Evolutionary conservation across 2,329 filamentous ascomycete species (phyloP), one percentile per base, ranked within the genome.

Genomic region (Xylariaceae sp.): DNA sequence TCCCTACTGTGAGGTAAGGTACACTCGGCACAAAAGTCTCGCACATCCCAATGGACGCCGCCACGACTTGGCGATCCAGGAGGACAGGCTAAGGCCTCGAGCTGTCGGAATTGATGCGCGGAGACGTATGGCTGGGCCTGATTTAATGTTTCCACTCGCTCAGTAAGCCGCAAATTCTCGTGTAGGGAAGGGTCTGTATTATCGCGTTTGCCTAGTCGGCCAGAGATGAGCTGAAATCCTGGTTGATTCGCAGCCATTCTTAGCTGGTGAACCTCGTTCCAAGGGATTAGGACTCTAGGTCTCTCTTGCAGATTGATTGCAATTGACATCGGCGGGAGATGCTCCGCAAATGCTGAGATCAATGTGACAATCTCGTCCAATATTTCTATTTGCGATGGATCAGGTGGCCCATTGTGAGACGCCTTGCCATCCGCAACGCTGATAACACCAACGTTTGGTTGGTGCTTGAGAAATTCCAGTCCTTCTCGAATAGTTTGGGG

Each of bases 271-370:
- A 70, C 76, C 52, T 89, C 83, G 51, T 89, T 84, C 73, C 87
- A 85, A 0, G 89, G 84, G 1, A 89, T 79, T 3, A 92, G 77
- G 1, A 92, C 83, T 32, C 88, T 80, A 1, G 89, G 89, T 62
- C 90, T 84, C 53, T 91, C 87, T 62, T 88, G 82, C 16, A 89
- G 78, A 67, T 96, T 96, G 73, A 96, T 89, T 0, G 89, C 88
- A 16, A 96, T 73, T 58, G 91, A 84, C 89, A 96, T 92, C 58
- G 92, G 84, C 1, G 91, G 90, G 11, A 96, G 76, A 65, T 88
- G 83, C 59, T 86, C 74, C 1, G 86, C 80, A 63, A 96, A 96
- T 1, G 80, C 75, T 45, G 83, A 76, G 67, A 95, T 84, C 82
- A 94, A 89, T 3, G 81, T 80, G 6, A 83, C 75, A 0, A 82